These are phyloP conservation scores for Scutellaria minor DNA, from an alignment of 257 asterid genomes.

Conservation along the genomic window DNA sequence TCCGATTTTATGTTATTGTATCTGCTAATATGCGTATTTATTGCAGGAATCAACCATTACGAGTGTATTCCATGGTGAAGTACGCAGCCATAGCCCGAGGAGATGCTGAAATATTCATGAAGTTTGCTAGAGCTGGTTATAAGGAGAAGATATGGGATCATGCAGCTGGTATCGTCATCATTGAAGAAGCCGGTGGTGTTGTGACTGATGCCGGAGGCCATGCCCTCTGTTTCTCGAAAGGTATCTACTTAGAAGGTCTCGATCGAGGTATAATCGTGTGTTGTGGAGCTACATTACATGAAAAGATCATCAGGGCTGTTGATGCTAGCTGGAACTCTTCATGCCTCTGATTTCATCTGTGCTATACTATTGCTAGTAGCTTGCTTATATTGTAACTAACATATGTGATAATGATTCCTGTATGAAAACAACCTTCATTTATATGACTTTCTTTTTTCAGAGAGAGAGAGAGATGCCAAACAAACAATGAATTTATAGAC, in stretches of 20 bases:
- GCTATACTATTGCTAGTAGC: not conserved
- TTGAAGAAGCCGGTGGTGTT: constrained; percentile 85
- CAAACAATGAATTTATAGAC: constrained; percentile 36
- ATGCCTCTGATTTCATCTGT: constrained; percentile 43
- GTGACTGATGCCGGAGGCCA: constrained; percentile 86
- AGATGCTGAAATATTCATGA: constrained; percentile 86
- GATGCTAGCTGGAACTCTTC: constrained; percentile 94
- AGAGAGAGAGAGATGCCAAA: constrained; percentile 18
- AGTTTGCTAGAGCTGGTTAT: constrained; percentile 74
- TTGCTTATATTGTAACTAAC: constrained; percentile 2
- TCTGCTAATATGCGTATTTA: not conserved
- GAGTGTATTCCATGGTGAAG: constrained; percentile 77
- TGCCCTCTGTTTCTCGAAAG: constrained; percentile 71
- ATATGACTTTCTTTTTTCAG: not conserved
- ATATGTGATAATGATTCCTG: no score
- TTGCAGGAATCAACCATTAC: constrained; percentile 77
- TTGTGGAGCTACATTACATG: constrained; percentile 68
- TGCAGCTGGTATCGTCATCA: constrained; percentile 84
- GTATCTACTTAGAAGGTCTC: constrained; percentile 77
- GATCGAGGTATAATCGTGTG: constrained; percentile 84
- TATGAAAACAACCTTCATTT: no score
- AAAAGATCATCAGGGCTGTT: constrained; percentile 69
- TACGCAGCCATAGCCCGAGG: constrained; percentile 92
- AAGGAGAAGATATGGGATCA: constrained; percentile 97
- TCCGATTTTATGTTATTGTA: no score